These are phyloP conservation scores for Pythium brachiatum DNA, from an alignment of 352 stramenopile species.

Conservation along the genomic window DNA sequence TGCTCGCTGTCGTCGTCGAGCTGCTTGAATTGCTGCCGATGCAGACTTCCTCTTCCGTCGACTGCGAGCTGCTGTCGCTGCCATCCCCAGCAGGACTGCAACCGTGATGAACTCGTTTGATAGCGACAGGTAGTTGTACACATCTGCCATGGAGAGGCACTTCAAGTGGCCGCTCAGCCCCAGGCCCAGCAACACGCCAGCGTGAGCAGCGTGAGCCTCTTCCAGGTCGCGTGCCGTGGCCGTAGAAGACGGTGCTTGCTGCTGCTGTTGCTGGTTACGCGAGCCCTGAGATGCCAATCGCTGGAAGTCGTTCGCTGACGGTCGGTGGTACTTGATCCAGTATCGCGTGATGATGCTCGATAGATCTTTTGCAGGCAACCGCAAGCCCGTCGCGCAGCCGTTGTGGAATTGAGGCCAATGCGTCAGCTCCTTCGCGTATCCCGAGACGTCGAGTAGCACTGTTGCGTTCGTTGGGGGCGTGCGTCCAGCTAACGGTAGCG, in stretches of 20 bases:
- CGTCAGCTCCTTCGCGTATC: slow-evolving; percentile 87
- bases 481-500: slow-evolving; percentile 91
- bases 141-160: slow-evolving; percentile 94
- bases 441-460: slow-evolving; percentile 91
- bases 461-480: slow-evolving; percentile 93
- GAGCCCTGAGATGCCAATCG: not conserved
- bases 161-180: slow-evolving; percentile 93
- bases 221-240: slow-evolving; percentile 50
- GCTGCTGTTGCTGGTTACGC: slow-evolving; percentile 6
- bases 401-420: slow-evolving; percentile 99
- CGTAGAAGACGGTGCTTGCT: slow-evolving; percentile 20
- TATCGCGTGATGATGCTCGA: slow-evolving; percentile 91
- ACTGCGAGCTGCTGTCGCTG: slow-evolving; percentile 90
- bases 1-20: slow-evolving; percentile 9
- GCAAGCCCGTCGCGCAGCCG: slow-evolving; percentile 94
- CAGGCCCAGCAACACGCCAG: slow-evolving; percentile 94
- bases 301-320: slow-evolving; percentile 44
- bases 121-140: slow-evolving; percentile 98
- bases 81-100: slow-evolving; percentile 96
- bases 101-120: slow-evolving; percentile 96
- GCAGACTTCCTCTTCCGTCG: slow-evolving; percentile 40
- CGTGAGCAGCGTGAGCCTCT: slow-evolving; percentile 88
- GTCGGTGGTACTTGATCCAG: slow-evolving; percentile 98
- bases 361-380: slow-evolving; percentile 70
- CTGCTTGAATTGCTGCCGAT: slow-evolving; percentile 12